Evolutionary conservation across 768 basidiomycete species (phyloP), one percentile per base, ranked within the genome.

Genomic region (Boletus rufocinnamomeus): DNA sequence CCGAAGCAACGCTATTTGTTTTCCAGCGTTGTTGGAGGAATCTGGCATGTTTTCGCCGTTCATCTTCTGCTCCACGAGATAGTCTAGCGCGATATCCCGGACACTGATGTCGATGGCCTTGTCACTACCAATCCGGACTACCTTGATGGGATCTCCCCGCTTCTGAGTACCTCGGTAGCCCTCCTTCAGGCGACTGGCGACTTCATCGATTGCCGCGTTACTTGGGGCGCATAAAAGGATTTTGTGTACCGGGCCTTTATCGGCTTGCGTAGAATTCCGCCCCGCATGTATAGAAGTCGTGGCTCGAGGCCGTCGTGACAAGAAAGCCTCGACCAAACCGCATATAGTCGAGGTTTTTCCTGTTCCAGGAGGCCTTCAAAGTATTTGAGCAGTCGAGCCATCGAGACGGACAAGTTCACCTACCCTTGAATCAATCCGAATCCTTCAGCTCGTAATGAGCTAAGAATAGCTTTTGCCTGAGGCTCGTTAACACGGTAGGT

Each of bases 261-360:
- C 80, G 32, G 71, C 69, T 16, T 75, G 74, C 37, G 70, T 75
- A 19, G 71, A 63, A 54, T 61, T 71, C 53, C 71, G 76, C 23
- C 86, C 84, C 30, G 78, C 78, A 13, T 82, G 74, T 50, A 86
- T 80, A 23, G 80, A 65, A 11, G 83, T 79, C 27, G 81, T 74
- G 1, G 82, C 70, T 35, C 71, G 74, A 13, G 75, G 72, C 8
- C 89, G 86, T 40, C 77, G 80, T 3, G 88, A 83, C 40, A 97
- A 71, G 68, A 89, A 93, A 5, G 87, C 84, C 43, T 91, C 86
- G 7, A 97, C 89, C n/a, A 99, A 80, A 23, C 93, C 94, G 64
- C 93, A 93, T 61, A 99, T 98, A 1, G 97, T 99, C 23, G 93
- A 96, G 10, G 97, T 99, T 76, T 99, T 99, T 14, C 97, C 97